Evolutionary conservation across 371 early-diverging fungal species (phyloP).

Genomic region (Mucor saturninus): DNA sequence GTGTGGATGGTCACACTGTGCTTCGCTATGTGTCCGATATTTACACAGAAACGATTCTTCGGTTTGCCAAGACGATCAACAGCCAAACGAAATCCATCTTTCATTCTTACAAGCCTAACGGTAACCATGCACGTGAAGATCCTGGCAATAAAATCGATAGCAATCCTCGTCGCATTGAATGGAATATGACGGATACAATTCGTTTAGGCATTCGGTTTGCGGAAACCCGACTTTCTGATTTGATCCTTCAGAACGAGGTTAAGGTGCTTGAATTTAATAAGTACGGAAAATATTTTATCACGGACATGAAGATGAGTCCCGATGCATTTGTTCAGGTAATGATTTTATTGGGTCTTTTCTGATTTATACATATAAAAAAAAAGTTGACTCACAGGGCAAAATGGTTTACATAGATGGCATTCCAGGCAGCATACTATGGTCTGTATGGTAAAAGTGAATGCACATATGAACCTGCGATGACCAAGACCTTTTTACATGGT

Average conservation of each 20-base stretch:
- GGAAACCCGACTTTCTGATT: conserved; percentile 55
- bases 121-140: neutral
- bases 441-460: conserved; percentile 73
- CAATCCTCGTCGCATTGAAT: conserved; percentile 58
- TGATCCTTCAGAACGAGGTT: conserved; percentile 66
- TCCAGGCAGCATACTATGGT: conserved; percentile 93
- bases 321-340: conserved; percentile 75
- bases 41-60: conserved; percentile 60
- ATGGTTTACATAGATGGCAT: conserved; percentile 71
- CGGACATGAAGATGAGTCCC: conserved; percentile 70
- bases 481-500: conserved; percentile 81
- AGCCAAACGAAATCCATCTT: conserved; percentile 58
- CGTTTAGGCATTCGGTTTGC: conserved; percentile 56
- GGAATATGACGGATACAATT: conserved; percentile 50
- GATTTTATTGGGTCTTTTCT: too few species aligned
- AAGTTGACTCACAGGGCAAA: too few species aligned
- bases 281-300: conserved; percentile 76
- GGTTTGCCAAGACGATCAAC: conserved; percentile 61
- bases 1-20: conserved; percentile 67
- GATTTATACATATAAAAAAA: too few species aligned
- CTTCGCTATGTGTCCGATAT: conserved; percentile 61
- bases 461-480: conserved; percentile 91
- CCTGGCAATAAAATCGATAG: conserved; percentile 26
- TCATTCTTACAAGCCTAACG: conserved; percentile 33
- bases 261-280: conserved; percentile 64